phyloP scores from a whole-genome alignment of 495 filamentous ascomycete species.

The Trichoderma erinaceum region DNA sequence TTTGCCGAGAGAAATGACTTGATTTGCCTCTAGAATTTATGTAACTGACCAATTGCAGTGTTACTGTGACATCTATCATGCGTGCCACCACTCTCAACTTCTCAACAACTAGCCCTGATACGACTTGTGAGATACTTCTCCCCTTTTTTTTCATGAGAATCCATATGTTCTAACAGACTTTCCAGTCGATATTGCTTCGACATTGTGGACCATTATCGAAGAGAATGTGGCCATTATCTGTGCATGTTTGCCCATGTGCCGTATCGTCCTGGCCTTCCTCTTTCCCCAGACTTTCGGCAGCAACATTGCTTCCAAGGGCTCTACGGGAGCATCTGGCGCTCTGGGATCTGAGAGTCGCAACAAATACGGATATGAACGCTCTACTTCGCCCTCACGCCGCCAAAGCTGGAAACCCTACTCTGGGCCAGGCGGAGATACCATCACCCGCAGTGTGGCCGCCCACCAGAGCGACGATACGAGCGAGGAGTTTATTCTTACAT shows the following conservation, averaged over 20 bases:
- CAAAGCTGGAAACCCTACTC: slow-evolving; percentile 14
- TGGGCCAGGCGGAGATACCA: background rate
- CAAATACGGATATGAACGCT: slow-evolving; percentile 4
- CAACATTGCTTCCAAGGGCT: background rate
- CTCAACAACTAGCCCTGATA: background rate
- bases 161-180: background rate
- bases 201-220: slow-evolving; percentile 44
- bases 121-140: slow-evolving; percentile 15
- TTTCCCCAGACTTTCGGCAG: slow-evolving; percentile 13
- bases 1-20: background rate
- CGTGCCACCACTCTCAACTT: slow-evolving; percentile 4
- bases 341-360: slow-evolving; percentile 1
- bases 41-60: background rate
- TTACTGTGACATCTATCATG: slow-evolving; percentile 5
- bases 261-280: slow-evolving; percentile 8
- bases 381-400: background rate
- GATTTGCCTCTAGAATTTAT: background rate
- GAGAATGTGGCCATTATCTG: slow-evolving; percentile 42
- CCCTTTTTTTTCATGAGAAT: background rate
- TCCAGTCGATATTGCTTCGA: slow-evolving; percentile 28
- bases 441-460: background rate
- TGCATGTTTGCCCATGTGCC: slow-evolving; percentile 36
- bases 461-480: slow-evolving; percentile 13
- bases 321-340: slow-evolving; percentile 1
- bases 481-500: slow-evolving; percentile 10